Evolutionary conservation across 2,329 filamentous ascomycete species (phyloP), one percentile per base, ranked within the genome.

Genomic region (Trichoderma polysporum): DNA sequence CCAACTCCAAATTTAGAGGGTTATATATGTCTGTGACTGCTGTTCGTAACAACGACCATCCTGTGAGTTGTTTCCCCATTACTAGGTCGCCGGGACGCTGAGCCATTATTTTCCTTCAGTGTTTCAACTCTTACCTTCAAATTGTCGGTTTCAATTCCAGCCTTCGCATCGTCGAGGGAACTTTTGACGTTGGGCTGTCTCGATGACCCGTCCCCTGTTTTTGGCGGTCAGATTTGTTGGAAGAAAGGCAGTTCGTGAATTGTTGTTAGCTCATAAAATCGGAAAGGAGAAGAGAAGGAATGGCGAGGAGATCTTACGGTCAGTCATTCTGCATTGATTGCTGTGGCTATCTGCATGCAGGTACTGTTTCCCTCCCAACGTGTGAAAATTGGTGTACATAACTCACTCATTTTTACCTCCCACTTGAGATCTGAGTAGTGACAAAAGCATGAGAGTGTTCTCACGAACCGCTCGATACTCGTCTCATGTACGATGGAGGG

Each of bases 391-490:
- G 9, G 17, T 58, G 31, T 66, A 68, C 9, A 68, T 35, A 19
- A 68, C 33, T 56, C 61, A 69, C 41, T 64, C 52, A 8, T 59
- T 12, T 2, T 37, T 52, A 1, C 12, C 49, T 2, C 35, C 47
- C 22, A 66, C 41, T 12, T 66, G 52, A 41, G 41, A 59, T 19
- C 61, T 66, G 1, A 7, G 13, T 39, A 63, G 67, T 25, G 35
- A 29, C n/a, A 70, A 27, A 29, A 41, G 59, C 2, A 25, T 64
- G 10, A 54, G 29, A 35, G 37, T 50, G 25, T 67, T 67, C 29
- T 69, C 67, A 39, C 66, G 63, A 17, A 69, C 58, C 17, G 67
- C 69, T 45, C 39, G 54, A 49, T 70, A 70, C 37, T 56, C 31
- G 27, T 69, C 59, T 29, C 22, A 27, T 19, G n/a, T 31, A 19